phyloP scores from a whole-genome alignment of 148 eudicot species.

The Selenicereus undatus region DNA sequence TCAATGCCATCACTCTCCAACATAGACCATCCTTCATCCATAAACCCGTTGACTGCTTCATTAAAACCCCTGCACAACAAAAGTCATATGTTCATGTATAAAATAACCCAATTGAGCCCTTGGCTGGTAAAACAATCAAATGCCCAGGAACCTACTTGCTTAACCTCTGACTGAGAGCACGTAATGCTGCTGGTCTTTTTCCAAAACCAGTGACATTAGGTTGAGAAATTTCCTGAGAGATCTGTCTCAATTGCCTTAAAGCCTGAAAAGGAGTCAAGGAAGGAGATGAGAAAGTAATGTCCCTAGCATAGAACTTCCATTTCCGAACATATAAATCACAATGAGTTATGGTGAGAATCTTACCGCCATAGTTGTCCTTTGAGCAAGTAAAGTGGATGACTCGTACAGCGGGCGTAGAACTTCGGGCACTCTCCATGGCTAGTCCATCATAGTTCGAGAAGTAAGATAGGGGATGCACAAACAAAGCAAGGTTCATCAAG shows the following conservation, averaged over 20 bases:
- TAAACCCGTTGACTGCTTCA: conserved; percentile 87
- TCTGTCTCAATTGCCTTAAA: conserved; percentile 78
- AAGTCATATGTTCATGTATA: neutral
- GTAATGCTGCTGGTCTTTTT: conserved; percentile 82
- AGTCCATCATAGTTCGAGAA: conserved; percentile 21
- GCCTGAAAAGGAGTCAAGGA: conserved; percentile 42
- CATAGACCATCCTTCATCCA: conserved; percentile 90
- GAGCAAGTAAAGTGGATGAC: conserved; percentile 84
- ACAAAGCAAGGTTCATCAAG: neutral
- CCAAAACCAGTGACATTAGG: conserved; percentile 78
- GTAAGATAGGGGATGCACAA: neutral
- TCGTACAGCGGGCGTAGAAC: conserved; percentile 85
- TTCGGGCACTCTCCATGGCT: conserved; percentile 97
- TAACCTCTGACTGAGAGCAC: conserved; percentile 83
- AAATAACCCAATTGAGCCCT: neutral
- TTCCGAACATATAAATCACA: neutral
- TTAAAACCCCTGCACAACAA: conserved; percentile 69
- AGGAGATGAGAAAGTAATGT: conserved; percentile 4
- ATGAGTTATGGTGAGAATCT: conserved; percentile 16
- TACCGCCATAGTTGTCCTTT: conserved; percentile 88
- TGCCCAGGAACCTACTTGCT: conserved; percentile 46
- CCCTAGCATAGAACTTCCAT: too few species aligned
- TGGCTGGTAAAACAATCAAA: neutral
- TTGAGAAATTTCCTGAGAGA: conserved; percentile 85
- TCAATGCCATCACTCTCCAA: conserved; percentile 82